These are phyloP conservation scores for Candida tibetensis DNA, from an alignment of 805 yeast species.

Conservation along the genomic window DNA sequence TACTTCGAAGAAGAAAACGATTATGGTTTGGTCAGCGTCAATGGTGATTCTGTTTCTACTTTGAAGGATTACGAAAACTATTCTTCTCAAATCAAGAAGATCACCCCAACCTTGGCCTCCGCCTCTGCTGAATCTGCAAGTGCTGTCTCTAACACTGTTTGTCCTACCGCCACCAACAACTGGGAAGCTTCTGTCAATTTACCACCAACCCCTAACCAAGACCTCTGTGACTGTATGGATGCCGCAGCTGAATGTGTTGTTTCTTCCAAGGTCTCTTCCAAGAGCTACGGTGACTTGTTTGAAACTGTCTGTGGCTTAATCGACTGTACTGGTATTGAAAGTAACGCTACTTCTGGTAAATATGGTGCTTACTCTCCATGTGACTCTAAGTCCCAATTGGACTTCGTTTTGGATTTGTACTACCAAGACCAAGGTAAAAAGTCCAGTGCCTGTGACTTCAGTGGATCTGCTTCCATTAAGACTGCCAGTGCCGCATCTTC, in stretches of 20 bases:
- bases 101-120: conserved; percentile 50
- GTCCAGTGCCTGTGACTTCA: conserved; percentile 35
- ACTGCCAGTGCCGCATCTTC: conserved; percentile 49
- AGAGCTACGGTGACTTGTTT: conserved; percentile 36
- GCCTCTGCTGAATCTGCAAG: conserved; percentile 21
- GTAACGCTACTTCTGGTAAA: conserved; percentile 37
- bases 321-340: conserved; percentile 37
- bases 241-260: conserved; percentile 37
- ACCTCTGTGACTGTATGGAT: conserved; percentile 36
- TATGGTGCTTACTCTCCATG: conserved; percentile 45
- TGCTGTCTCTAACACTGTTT: conserved; percentile 26
- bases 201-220: conserved; percentile 44
- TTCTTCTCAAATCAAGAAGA: conserved; percentile 52
- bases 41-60: conserved; percentile 50
- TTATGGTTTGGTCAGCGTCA: conserved; percentile 67
- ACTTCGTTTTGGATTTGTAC: conserved; percentile 39
- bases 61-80: conserved; percentile 62
- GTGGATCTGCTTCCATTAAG: conserved; percentile 41
- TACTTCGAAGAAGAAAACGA: conserved; percentile 74
- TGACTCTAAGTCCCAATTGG: conserved; percentile 32
- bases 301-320: conserved; percentile 29
- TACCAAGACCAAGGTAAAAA: conserved; percentile 27
- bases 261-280: conserved; percentile 21
- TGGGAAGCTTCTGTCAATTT: conserved; percentile 40
- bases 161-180: conserved; percentile 32